Base-by-base conservation (phyloP, 116 monocot species). In the Cymodocea nodosa region DNA sequence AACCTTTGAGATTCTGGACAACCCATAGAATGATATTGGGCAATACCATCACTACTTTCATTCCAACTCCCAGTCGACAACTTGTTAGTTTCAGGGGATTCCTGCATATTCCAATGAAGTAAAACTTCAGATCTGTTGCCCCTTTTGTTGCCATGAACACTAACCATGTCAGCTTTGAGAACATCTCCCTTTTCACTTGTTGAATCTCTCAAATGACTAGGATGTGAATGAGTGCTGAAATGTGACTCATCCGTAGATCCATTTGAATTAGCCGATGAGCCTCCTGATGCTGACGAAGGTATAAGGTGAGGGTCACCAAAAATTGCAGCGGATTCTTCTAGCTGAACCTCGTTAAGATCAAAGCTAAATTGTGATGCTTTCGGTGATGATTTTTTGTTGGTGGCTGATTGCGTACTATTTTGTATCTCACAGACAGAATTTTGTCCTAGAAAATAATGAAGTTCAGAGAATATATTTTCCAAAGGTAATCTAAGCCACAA, bases 301-400 rank as follows among this genome's bases (percentile, higher is more conserved):
- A 22, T 19, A 20, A 15, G 6, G 39, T 40, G 40, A 68, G 50
- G 20, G n/a, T 68, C 44, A 39, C 20, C 25, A 7, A 68, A 39
- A 36, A 6, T 15, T 14, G 20, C 23, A 14, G 70, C 51, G 5
- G 50, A 51, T 19, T 70, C 70, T 62, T 60, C 70, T 60, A 50
- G 52, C 60, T 61, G 61, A 62, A 58, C 51, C 51, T 22, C 50
- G 51, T 70, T 70, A 23, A 70, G 70, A 24, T 70, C 70, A 62
- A 70, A 70, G 10, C 10, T 53, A 67, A 68, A 68, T 6, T 23
- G 37, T 25, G 57, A 12, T 56, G 37, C 16, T 57, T 39, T 68
- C 6, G 12, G 30, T 7, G 57, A 56, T 7, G 37, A 18, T 10
- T 12, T 17, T 20, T 53, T 16, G 4, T 15, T 25, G 15, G 18